These are phyloP conservation scores for Rhexocercosporidium sp. DNA, from an alignment of 2,329 filamentous ascomycete genomes.

Conservation along the genomic window DNA sequence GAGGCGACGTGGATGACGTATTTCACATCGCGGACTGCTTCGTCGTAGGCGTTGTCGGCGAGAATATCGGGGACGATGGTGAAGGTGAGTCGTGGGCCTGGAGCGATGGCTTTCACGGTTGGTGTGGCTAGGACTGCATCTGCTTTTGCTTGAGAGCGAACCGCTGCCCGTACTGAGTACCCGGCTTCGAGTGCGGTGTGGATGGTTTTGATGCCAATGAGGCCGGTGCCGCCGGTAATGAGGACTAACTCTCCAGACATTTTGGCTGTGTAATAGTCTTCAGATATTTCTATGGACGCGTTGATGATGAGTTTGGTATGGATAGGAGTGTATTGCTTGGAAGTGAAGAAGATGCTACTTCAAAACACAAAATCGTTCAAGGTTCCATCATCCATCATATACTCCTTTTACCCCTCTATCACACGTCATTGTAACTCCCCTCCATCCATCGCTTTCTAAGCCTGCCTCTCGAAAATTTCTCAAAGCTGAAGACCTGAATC, in stretches of 20 bases:
- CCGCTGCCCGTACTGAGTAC: slow-evolving; percentile 49
- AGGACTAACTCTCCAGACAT: slow-evolving; percentile 33
- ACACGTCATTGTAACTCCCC: too few species aligned
- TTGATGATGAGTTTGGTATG: too few species aligned
- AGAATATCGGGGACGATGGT: slow-evolving; percentile 48
- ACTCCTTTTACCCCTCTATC: too few species aligned
- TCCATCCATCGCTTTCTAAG: too few species aligned
- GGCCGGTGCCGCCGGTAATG: slow-evolving; percentile 49
- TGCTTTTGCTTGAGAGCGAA: slow-evolving; percentile 51
- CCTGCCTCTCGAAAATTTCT: too few species aligned
- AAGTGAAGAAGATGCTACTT: too few species aligned
- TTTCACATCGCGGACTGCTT: slow-evolving; percentile 46
- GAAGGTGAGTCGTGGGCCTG: slow-evolving; percentile 34
- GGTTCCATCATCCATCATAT: too few species aligned
- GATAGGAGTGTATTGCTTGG: too few species aligned
- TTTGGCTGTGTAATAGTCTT: background rate
- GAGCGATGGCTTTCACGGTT: slow-evolving; percentile 43
- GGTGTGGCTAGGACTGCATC: slow-evolving; percentile 43
- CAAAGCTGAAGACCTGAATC: too few species aligned
- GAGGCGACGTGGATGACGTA: slow-evolving; percentile 44
- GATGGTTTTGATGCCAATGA: slow-evolving; percentile 56
- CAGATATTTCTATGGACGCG: too few species aligned
- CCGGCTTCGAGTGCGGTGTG: slow-evolving; percentile 46
- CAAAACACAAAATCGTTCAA: too few species aligned
- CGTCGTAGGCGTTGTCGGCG: slow-evolving; percentile 46